phyloP scores from a whole-genome alignment of 495 filamentous ascomycete genomes.

The Apiosordaria backusii region DNA sequence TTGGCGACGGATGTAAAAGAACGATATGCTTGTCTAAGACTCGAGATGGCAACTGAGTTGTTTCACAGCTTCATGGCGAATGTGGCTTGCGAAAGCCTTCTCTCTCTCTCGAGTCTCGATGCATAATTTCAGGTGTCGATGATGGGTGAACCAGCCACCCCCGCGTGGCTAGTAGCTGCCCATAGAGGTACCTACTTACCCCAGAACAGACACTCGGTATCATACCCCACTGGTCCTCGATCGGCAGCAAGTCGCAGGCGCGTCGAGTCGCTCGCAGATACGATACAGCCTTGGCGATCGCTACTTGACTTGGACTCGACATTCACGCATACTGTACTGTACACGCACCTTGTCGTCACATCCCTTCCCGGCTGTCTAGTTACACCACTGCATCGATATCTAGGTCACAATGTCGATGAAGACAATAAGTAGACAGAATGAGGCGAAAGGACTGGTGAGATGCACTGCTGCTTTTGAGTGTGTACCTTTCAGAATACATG shows the following conservation, averaged over 20 bases:
- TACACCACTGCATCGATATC: background rate
- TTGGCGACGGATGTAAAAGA: background rate
- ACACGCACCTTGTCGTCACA: background rate
- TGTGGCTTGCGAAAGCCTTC: background rate
- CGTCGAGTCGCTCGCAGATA: background rate
- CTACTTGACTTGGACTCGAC: background rate
- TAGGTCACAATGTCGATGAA: background rate
- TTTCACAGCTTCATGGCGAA: background rate
- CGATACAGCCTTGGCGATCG: slow-evolving; percentile 38
- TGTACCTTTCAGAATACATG: slow-evolving; percentile 21
- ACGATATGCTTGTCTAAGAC: background rate
- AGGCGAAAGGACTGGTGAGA: background rate
- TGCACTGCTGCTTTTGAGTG: background rate
- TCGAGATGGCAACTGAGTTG: background rate
- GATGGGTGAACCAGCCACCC: background rate
- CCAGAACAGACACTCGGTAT: background rate
- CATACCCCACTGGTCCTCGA: background rate
- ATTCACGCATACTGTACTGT: no score
- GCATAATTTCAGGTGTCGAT: background rate
- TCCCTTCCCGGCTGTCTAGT: background rate
- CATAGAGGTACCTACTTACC: background rate
- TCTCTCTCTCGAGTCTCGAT: background rate
- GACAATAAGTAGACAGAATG: background rate
- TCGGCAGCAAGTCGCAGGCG: background rate
- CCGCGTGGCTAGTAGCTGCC: background rate